These are phyloP conservation scores for Posidonia oceanica DNA, from an alignment of 116 monocot species.

Conservation along the genomic window DNA sequence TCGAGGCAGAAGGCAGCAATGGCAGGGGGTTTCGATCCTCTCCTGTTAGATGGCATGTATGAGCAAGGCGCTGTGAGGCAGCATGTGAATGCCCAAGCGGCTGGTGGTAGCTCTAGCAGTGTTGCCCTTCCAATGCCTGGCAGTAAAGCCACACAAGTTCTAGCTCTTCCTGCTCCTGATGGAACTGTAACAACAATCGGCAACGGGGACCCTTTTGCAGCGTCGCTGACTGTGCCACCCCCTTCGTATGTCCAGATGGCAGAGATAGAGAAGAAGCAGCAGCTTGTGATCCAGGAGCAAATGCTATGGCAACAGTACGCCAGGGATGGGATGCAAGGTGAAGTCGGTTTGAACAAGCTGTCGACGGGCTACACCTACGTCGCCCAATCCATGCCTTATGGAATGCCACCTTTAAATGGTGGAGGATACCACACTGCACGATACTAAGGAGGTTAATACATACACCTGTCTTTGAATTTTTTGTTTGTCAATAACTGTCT, in stretches of 20 bases:
- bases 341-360: constrained; percentile 41
- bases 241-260: constrained; percentile 89
- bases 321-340: constrained; percentile 80
- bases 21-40: constrained; percentile 60
- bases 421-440: constrained; percentile 7
- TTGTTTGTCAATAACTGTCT: neutral
- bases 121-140: constrained; percentile 52
- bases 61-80: constrained; percentile 71
- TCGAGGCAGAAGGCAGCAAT: constrained; percentile 56
- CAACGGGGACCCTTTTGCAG: constrained; percentile 56
- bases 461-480: neutral
- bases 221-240: constrained; percentile 52
- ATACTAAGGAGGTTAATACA: constrained; percentile 6
- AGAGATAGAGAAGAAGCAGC: constrained; percentile 86
- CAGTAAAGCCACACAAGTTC: constrained; percentile 24
- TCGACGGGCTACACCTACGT: constrained; percentile 15
- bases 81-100: constrained; percentile 36
- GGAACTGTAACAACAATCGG: constrained; percentile 55
- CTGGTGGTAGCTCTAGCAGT: constrained; percentile 65
- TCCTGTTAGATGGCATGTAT: constrained; percentile 79
- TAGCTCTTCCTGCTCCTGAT: constrained; percentile 81
- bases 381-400: constrained; percentile 38
- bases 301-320: constrained; percentile 79
- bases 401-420: constrained; percentile 50
- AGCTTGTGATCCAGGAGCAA: constrained; percentile 62